Evolutionary conservation across 805 yeast species (phyloP).

Genomic region (Metschnikowia cerradonensis): DNA sequence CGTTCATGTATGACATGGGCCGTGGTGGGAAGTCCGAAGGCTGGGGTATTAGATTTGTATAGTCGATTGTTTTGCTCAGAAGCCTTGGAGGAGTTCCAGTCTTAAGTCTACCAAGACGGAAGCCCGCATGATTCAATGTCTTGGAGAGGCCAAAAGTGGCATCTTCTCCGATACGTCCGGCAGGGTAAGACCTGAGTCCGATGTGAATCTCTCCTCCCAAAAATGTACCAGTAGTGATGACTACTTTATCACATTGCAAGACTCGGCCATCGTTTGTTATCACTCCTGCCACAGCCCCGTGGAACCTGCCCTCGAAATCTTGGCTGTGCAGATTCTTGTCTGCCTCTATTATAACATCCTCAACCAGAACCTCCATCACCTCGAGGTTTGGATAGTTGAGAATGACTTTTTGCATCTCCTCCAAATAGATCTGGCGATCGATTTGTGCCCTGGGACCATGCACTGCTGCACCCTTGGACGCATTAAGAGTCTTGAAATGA

Average conservation of each 20-base stretch:
- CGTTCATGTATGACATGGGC: conserved; percentile 87
- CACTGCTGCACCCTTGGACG: conserved; percentile 90
- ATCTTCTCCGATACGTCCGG: conserved; percentile 90
- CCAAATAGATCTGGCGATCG: conserved; percentile 73
- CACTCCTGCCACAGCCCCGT: conserved; percentile 62
- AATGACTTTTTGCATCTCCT: conserved; percentile 73
- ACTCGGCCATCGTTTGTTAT: conserved; percentile 64
- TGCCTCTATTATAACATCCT: conserved; percentile 68
- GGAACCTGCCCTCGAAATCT: conserved; percentile 36
- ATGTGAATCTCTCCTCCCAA: conserved; percentile 92
- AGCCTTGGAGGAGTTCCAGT: conserved; percentile 97
- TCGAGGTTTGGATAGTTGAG: conserved; percentile 51
- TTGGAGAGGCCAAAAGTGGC: conserved; percentile 87
- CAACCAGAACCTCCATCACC: conserved; percentile 71
- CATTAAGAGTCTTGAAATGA: conserved; percentile 81
- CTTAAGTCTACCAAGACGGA: conserved; percentile 81
- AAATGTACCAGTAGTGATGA: conserved; percentile 94
- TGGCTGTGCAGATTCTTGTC: conserved; percentile 10
- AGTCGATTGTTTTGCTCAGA: conserved; percentile 68
- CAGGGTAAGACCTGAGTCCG: conserved; percentile 74
- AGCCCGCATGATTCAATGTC: conserved; percentile 74
- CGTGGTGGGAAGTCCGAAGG: conserved; percentile 79
- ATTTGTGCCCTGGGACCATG: conserved; percentile 99
- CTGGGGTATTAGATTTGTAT: conserved; percentile 58
- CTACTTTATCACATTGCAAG: conserved; percentile 60